phyloP scores from a whole-genome alignment of 768 basidiomycete species.

The Russula foetens region DNA sequence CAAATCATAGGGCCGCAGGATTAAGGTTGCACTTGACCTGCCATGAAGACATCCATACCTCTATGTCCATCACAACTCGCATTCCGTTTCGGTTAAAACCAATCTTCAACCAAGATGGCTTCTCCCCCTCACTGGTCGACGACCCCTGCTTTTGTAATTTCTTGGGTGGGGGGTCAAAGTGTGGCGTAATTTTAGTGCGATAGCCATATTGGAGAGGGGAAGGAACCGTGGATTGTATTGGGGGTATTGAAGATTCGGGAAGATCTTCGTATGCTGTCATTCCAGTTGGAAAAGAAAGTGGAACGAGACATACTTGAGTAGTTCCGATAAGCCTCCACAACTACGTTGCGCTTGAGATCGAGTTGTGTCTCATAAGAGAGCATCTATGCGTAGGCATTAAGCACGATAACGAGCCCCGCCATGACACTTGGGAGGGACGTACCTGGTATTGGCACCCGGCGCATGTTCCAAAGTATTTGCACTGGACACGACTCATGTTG shows the following conservation, averaged over 20 bases:
- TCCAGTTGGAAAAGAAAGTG: neutral
- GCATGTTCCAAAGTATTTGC: slow-evolving; percentile 85
- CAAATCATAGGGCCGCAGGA: neutral
- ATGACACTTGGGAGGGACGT: neutral
- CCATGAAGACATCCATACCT: slow-evolving; percentile 39
- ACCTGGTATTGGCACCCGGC: slow-evolving; percentile 95
- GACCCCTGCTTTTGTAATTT: slow-evolving; percentile 24
- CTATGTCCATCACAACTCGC: slow-evolving; percentile 79
- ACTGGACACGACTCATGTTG: slow-evolving; percentile 57
- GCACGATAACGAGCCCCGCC: neutral
- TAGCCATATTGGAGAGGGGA: slow-evolving; percentile 89
- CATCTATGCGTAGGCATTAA: slow-evolving; percentile 42
- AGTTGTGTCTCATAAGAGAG: slow-evolving; percentile 83
- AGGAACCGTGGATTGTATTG: slow-evolving; percentile 64
- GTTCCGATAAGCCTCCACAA: slow-evolving; percentile 74
- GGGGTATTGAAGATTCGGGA: slow-evolving; percentile 47
- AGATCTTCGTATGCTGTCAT: slow-evolving; percentile 37
- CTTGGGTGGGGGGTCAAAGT: slow-evolving; percentile 76
- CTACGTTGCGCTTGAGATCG: slow-evolving; percentile 76
- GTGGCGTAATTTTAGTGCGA: slow-evolving; percentile 95
- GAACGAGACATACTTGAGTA: slow-evolving; percentile 45
- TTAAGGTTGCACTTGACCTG: neutral
- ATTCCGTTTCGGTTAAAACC: slow-evolving; percentile 82
- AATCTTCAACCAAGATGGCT: slow-evolving; percentile 70
- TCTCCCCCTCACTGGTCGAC: slow-evolving; percentile 18